phyloP scores from a whole-genome alignment of 192 early-diverging fungal species.

The Entomortierella parvispora region DNA sequence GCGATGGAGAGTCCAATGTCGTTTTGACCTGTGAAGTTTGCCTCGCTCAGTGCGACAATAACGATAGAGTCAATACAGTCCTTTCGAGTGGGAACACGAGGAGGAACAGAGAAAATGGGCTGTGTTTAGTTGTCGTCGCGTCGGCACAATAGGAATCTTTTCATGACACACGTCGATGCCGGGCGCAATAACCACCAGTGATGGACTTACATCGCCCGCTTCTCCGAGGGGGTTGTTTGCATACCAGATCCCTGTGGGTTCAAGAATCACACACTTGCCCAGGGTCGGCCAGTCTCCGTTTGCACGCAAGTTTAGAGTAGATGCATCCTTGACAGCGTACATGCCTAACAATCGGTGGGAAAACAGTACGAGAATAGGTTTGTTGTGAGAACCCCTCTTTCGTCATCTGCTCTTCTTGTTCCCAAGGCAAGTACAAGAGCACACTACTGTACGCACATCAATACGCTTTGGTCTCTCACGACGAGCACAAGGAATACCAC shows the following conservation, averaged over 20 bases:
- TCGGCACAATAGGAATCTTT: too few relatives aligned
- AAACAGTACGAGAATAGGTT: background rate
- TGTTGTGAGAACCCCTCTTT: too few relatives aligned
- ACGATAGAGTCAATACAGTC: background rate
- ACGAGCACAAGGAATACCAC: too few relatives aligned
- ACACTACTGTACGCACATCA: too few relatives aligned
- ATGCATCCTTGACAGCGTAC: constrained; percentile 5
- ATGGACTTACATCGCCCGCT: constrained; percentile 4
- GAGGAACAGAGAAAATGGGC: too few relatives aligned
- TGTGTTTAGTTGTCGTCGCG: too few relatives aligned
- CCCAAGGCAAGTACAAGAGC: too few relatives aligned
- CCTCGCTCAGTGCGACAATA: constrained; percentile 5
- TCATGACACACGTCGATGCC: too few relatives aligned
- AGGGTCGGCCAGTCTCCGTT: constrained; percentile 9
- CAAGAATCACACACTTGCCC: constrained; percentile 23
- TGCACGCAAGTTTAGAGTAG: constrained; percentile 12
- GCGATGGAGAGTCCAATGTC: constrained; percentile 20
- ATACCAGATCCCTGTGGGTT: constrained; percentile 9
- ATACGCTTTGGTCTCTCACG: too few relatives aligned
- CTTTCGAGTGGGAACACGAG: constrained; percentile 7
- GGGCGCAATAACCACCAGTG: too few relatives aligned
- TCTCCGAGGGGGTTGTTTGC: constrained; percentile 8
- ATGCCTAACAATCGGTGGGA: background rate
- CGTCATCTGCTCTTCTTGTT: too few relatives aligned
- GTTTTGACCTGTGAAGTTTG: background rate